These are phyloP conservation scores for Flaveria ramosissima DNA, from an alignment of 129 eudicot genomes.

Conservation along the genomic window DNA sequence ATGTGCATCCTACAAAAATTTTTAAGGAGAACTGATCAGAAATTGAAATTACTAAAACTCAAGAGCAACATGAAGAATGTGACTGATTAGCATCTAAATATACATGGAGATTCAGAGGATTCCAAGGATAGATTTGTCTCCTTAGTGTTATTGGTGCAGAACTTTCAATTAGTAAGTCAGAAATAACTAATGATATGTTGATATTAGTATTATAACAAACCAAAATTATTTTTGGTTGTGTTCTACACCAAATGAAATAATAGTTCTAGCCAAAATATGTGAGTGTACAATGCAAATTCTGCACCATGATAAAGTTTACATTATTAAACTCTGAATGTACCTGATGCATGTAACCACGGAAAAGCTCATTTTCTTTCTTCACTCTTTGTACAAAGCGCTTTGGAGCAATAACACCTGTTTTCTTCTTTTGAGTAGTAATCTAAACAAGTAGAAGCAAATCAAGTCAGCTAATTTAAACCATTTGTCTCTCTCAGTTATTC, in stretches of 20 bases:
- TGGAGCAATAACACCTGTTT: conserved; percentile 96
- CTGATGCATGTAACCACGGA: conserved; percentile 95
- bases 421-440: conserved; percentile 91
- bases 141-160: too few species aligned
- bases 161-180: too few species aligned
- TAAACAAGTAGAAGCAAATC: conserved; percentile 35
- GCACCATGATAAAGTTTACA: conserved; percentile 1
- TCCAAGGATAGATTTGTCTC: too few species aligned
- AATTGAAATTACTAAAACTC: not conserved
- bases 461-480: conserved; percentile 12
- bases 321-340: conserved; percentile 37
- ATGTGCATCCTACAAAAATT: conserved; percentile 78
- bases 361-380: conserved; percentile 80
- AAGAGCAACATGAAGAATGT: conserved; percentile 2
- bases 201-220: too few species aligned
- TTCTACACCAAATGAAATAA: not conserved
- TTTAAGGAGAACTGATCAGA: conserved; percentile 22
- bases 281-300: not conserved
- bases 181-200: too few species aligned
- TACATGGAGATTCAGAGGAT: not conserved
- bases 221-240: not conserved
- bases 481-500: not conserved
- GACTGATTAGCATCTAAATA: not conserved
- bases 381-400: conserved; percentile 60
- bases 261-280: not conserved